phyloP scores from a whole-genome alignment of 768 basidiomycete genomes.

The Trametes coccinea region DNA sequence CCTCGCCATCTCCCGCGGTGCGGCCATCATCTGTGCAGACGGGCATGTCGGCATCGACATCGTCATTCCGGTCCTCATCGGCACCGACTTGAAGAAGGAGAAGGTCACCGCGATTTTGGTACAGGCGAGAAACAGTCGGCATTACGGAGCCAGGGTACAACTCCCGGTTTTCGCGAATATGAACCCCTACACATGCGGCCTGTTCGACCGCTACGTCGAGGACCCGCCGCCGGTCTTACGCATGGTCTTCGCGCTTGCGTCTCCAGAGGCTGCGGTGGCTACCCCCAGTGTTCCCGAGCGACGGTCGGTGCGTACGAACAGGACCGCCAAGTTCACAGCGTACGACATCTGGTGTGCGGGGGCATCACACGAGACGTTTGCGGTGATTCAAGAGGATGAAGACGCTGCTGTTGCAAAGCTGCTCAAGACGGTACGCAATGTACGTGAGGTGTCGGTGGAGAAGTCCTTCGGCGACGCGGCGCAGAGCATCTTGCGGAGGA shows the following conservation, averaged over 20 bases:
- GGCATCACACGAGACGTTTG: slow-evolving; percentile 4
- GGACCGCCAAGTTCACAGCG: slow-evolving; percentile 9
- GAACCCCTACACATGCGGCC: slow-evolving; percentile 25
- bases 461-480: not conserved
- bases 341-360: slow-evolving; percentile 24
- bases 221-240: slow-evolving; percentile 12
- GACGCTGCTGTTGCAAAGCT: not conserved
- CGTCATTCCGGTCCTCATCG: slow-evolving; percentile 29
- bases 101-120: slow-evolving; percentile 30
- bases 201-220: slow-evolving; percentile 25
- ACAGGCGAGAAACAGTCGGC: slow-evolving; percentile 30
- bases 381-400: not conserved
- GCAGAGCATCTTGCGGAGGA: not conserved
- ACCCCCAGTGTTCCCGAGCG: slow-evolving; percentile 24
- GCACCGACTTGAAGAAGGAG: slow-evolving; percentile 4
- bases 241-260: slow-evolving; percentile 18
- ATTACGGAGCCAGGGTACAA: slow-evolving; percentile 15
- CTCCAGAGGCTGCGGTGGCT: too few relatives aligned
- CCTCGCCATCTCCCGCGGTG: slow-evolving; percentile 29
- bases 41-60: slow-evolving; percentile 29
- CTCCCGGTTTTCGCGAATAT: slow-evolving; percentile 22
- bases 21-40: slow-evolving; percentile 31
- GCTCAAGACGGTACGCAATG: not conserved
- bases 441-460: not conserved
- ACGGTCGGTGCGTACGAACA: slow-evolving; percentile 1